Evolutionary conservation across 2,329 filamentous ascomycete species (phyloP).

Genomic region (Colletotrichum sp.): DNA sequence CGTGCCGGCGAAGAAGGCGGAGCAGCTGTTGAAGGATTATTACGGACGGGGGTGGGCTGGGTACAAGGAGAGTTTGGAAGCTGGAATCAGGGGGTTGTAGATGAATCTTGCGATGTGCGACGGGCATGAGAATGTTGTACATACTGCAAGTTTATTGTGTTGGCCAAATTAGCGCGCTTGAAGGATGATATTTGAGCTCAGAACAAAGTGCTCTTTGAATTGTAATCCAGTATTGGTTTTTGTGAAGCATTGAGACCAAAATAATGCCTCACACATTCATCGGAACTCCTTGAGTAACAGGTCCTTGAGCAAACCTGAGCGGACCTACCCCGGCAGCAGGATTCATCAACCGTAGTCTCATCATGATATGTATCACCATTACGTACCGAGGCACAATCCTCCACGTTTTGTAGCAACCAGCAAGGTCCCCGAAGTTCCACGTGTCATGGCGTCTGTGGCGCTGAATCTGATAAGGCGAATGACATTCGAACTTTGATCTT

Average conservation of each 20-base stretch:
- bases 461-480: background rate
- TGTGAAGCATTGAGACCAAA: background rate
- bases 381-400: rapidly evolving
- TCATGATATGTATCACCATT: background rate
- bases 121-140: background rate
- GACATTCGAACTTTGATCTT: background rate
- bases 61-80: conserved; percentile 11
- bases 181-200: rapidly evolving
- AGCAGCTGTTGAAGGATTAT: conserved; percentile 11
- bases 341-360: background rate
- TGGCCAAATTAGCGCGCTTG: background rate
- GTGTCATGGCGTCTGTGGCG: background rate
- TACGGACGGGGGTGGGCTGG: conserved; percentile 11
- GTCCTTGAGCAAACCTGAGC: background rate
- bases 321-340: background rate
- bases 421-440: background rate
- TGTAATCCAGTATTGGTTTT: background rate
- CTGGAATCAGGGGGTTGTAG: conserved; percentile 16
- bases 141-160: rapidly evolving
- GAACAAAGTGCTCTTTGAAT: background rate
- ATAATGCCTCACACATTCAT: rapidly evolving
- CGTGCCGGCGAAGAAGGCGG: conserved; percentile 5
- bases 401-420: background rate
- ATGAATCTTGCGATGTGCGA: background rate
- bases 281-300: background rate